Evolutionary conservation across 352 stramenopile species (phyloP).

Genomic region (Phytophthora hibernalis): DNA sequence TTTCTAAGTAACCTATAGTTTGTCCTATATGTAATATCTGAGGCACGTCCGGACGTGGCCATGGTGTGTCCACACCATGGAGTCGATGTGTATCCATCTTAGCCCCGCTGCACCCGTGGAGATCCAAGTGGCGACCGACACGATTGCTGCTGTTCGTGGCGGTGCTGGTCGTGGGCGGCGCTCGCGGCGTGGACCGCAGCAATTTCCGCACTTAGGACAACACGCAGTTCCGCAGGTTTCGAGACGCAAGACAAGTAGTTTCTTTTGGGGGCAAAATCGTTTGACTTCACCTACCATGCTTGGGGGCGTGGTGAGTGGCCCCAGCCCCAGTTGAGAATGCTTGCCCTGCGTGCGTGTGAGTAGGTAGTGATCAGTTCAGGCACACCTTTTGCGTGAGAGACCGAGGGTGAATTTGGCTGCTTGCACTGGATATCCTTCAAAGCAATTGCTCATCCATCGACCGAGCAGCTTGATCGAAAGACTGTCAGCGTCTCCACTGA

Average conservation of each 20-base stretch:
- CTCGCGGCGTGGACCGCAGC: conserved; percentile 92
- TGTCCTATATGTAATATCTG: too few species aligned
- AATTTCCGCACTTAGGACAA: conserved; percentile 99
- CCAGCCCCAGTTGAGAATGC: not conserved
- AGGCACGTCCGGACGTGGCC: too few species aligned
- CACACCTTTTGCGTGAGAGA: not conserved
- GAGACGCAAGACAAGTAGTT: too few species aligned
- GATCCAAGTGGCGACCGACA: conserved; percentile 8
- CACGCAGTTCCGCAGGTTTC: conserved; percentile 98
- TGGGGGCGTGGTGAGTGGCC: conserved; percentile 4
- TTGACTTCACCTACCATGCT: not conserved
- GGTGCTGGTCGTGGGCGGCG: conserved; percentile 3
- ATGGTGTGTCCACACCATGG: too few species aligned
- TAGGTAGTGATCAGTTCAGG: not conserved
- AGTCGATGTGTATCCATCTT: too few species aligned
- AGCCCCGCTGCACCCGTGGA: too few species aligned
- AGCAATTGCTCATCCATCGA: conserved; percentile 1
- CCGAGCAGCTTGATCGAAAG: not conserved
- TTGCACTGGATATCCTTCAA: not conserved
- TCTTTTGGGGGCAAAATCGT: not conserved
- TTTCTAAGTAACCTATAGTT: too few species aligned
- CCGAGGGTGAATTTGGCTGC: not conserved
- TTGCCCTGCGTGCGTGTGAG: not conserved
- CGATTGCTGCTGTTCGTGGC: conserved; percentile 14
- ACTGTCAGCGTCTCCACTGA: not conserved